phyloP scores from a whole-genome alignment of 1,284 basidiomycete genomes.

The Leucoagaricus sp. region DNA sequence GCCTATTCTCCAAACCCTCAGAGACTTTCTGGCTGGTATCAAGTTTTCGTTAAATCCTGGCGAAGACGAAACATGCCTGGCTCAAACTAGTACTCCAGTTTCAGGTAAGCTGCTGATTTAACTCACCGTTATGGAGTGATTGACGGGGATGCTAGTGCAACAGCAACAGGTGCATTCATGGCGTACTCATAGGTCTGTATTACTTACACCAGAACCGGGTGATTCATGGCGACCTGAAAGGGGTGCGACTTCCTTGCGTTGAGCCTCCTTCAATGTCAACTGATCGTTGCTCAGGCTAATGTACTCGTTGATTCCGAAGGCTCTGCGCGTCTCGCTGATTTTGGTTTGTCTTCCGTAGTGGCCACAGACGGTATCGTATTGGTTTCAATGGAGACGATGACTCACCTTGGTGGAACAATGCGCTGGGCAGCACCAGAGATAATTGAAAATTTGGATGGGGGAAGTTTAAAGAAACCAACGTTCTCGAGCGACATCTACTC shows the following conservation, averaged over 20 bases:
- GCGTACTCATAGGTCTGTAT: too few species aligned
- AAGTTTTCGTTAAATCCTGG: too few species aligned
- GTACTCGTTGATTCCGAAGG: slow-evolving; percentile 18
- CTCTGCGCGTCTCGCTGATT: slow-evolving; percentile 22
- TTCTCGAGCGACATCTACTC: slow-evolving; percentile 20
- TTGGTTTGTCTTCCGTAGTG: slow-evolving; percentile 16
- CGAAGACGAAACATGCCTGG: too few species aligned
- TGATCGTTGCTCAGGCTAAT: slow-evolving; percentile 16
- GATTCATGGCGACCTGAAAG: slow-evolving; percentile 22
- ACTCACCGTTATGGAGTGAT: too few species aligned
- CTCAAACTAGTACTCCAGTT: too few species aligned
- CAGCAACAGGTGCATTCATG: too few species aligned
- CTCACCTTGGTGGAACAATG: slow-evolving; percentile 9
- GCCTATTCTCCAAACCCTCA: too few species aligned
- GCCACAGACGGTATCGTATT: not conserved
- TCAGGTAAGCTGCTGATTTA: too few species aligned
- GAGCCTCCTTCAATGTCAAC: not conserved
- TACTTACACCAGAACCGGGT: slow-evolving; percentile 20
- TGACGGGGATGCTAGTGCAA: too few species aligned
- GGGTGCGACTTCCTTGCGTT: slow-evolving; percentile 7
- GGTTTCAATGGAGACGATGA: too few species aligned
- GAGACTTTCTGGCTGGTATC: too few species aligned
- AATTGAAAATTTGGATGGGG: not conserved
- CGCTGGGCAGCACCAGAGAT: slow-evolving; percentile 22
- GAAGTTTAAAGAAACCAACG: not conserved